Percentiles rank a stretch among this genome's conserved stretches.
Evolutionary conservation across 148 eudicot species (phyloP).

Genomic region (Vaccinium darrowii): DNA sequence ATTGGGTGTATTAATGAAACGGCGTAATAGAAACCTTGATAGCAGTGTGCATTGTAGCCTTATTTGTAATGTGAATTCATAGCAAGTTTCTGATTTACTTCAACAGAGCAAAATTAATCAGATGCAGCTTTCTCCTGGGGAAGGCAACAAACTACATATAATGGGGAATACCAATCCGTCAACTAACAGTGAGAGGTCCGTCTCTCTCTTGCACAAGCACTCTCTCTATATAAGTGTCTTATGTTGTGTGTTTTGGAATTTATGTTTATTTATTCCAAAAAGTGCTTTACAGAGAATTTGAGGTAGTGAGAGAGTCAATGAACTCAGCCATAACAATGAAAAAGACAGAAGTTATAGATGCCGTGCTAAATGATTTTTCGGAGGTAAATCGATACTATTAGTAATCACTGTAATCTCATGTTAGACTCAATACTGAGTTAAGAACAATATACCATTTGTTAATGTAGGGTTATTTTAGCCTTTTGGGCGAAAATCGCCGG

Average conservation of each 20-base stretch:
- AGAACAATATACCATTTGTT: slow-evolving; percentile 4
- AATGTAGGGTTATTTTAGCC: slow-evolving; percentile 71
- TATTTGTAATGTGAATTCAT: background rate
- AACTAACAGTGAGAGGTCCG: slow-evolving; percentile 26
- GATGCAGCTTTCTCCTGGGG: slow-evolving; percentile 32
- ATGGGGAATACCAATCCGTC: slow-evolving; percentile 14
- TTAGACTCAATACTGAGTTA: background rate
- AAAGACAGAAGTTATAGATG: slow-evolving; percentile 75
- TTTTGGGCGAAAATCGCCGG: slow-evolving; percentile 48
- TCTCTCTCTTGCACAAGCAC: background rate
- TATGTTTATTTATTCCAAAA: background rate
- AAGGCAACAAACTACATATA: background rate
- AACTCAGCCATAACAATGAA: slow-evolving; percentile 73
- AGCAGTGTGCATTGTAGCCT: background rate
- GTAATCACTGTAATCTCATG: background rate
- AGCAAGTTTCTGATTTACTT: slow-evolving; percentile 5
- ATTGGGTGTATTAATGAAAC: background rate
- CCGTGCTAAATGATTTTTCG: slow-evolving; percentile 58
- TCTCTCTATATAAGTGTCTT: background rate
- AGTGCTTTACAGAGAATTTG: slow-evolving; percentile 56
- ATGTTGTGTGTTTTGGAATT: background rate
- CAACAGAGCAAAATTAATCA: slow-evolving; percentile 34
- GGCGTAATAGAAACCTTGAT: background rate
- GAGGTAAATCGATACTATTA: slow-evolving; percentile 42
- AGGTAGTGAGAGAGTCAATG: slow-evolving; percentile 65